Evolutionary conservation across 345 rosid species (phyloP).

Genomic region (Acer yangbiense): DNA sequence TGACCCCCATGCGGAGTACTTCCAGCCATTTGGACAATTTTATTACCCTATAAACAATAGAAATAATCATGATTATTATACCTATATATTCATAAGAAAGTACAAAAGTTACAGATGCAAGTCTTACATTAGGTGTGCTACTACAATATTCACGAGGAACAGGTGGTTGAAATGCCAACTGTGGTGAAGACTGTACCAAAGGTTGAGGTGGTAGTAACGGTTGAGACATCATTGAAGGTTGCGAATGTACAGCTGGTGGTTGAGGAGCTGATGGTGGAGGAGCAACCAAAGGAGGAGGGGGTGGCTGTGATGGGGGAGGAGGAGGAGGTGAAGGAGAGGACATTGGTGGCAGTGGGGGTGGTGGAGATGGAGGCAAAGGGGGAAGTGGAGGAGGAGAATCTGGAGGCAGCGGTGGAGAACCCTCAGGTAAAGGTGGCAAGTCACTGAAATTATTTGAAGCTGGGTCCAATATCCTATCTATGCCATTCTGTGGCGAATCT

Average conservation of each 20-base stretch:
- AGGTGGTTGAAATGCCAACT: constrained; percentile 58
- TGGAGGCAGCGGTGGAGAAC: constrained; percentile 72
- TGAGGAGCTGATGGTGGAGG: constrained; percentile 43
- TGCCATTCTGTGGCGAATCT: constrained; percentile 37
- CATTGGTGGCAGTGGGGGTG: constrained; percentile 40
- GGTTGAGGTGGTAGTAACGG: constrained; percentile 45
- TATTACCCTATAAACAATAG: constrained; percentile 58
- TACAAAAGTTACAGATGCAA: constrained; percentile 8
- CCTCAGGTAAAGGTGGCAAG: constrained; percentile 44
- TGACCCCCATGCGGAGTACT: constrained; percentile 54
- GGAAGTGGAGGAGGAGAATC: constrained; percentile 79
- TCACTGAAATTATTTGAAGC: constrained; percentile 27
- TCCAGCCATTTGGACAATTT: constrained; percentile 56
- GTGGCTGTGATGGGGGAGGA: constrained; percentile 37
- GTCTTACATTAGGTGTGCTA: constrained; percentile 49
- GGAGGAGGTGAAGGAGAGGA: constrained; percentile 51
- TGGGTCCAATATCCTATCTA: constrained; percentile 29
- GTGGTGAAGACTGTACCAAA: constrained; percentile 54
- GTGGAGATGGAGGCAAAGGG: constrained; percentile 70
- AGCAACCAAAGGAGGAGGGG: constrained; percentile 38
- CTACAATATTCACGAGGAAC: constrained; percentile 53
- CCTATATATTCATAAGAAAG: constrained; percentile 13
- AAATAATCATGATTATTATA: constrained; percentile 11
- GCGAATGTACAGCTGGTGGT: constrained; percentile 38
- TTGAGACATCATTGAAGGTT: constrained; percentile 50